These are phyloP conservation scores for Globisporangium spiculum DNA, from an alignment of 352 stramenopile genomes.

Conservation along the genomic window DNA sequence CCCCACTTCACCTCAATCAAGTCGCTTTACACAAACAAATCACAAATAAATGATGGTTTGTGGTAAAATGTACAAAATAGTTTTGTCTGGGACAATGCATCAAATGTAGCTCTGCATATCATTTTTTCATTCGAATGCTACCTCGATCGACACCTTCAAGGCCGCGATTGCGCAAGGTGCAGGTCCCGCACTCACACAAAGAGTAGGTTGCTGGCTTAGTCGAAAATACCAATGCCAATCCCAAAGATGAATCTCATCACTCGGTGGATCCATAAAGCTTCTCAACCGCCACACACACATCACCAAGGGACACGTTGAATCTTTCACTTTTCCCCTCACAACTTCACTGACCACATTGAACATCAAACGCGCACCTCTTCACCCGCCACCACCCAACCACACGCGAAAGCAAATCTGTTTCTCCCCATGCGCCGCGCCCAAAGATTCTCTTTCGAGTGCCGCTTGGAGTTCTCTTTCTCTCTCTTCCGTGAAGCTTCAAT, in stretches of 20 bases:
- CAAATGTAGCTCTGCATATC: no score
- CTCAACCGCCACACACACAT: background rate
- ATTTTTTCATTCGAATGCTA: background rate
- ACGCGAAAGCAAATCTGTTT: background rate
- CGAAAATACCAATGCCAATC: background rate
- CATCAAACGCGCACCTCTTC: background rate
- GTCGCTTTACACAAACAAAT: no score
- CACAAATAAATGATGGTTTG: no score
- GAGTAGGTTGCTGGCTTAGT: background rate
- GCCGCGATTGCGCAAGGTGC: background rate
- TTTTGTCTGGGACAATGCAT: no score
- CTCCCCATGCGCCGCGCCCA: no score
- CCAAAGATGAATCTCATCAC: background rate
- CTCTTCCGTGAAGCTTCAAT: conserved; percentile 1
- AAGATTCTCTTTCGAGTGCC: background rate
- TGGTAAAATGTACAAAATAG: no score
- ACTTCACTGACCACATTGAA: conserved; percentile 9
- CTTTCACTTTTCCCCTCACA: background rate
- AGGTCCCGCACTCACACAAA: background rate
- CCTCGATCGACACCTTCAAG: no score
- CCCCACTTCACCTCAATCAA: background rate
- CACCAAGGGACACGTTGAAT: background rate
- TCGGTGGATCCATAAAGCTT: background rate
- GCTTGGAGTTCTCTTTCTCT: background rate
- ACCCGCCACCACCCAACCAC: background rate